These are phyloP conservation scores for Wallacemonas sp. DNA, from an alignment of 208 protist species.

Conservation along the genomic window DNA sequence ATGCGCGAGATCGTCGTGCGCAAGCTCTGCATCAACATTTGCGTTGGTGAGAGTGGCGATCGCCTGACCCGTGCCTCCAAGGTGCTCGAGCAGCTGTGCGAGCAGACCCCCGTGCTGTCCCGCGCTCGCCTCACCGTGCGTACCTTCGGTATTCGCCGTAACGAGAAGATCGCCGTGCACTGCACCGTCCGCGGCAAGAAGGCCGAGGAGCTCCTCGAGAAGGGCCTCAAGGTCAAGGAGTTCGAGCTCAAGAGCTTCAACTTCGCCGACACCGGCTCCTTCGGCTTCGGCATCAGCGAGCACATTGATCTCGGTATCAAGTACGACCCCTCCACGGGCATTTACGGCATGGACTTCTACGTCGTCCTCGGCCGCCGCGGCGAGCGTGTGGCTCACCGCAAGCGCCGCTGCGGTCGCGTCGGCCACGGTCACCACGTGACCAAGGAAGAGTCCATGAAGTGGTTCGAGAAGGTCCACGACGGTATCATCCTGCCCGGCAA, in stretches of 20 bases:
- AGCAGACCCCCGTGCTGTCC: slow-evolving; percentile 98
- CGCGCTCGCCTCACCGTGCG: slow-evolving; percentile 98
- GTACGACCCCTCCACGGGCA: slow-evolving; percentile 99
- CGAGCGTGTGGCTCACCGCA: slow-evolving; percentile 94
- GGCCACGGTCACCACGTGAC: slow-evolving; percentile 95
- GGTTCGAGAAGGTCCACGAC: slow-evolving; percentile 99
- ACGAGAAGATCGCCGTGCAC: slow-evolving; percentile 99
- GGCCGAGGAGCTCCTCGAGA: slow-evolving; percentile 99
- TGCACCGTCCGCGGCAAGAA: slow-evolving; percentile 99
- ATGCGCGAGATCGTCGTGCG: slow-evolving; percentile 97
- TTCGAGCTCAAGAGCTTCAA: slow-evolving; percentile 97
- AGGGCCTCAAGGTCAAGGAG: slow-evolving; percentile 99
- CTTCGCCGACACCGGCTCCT: slow-evolving; percentile 98
- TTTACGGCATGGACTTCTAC: slow-evolving; percentile 98
- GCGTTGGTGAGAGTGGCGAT: slow-evolving; percentile 99
- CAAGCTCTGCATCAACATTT: slow-evolving; percentile 99
- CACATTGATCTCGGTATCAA: slow-evolving; percentile 99
- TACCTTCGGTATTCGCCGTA: slow-evolving; percentile 99
- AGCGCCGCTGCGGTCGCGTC: slow-evolving; percentile 82
- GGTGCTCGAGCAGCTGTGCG: slow-evolving; percentile 99
- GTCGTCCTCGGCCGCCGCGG: slow-evolving; percentile 98
- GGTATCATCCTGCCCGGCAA: slow-evolving; percentile 95
- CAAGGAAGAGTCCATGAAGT: slow-evolving; percentile 98
- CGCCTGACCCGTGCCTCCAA: slow-evolving; percentile 98
- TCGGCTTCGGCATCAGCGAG: slow-evolving; percentile 99